phyloP scores from a whole-genome alignment of 2,329 filamentous ascomycete species.

The Colletotrichum incanum region DNA sequence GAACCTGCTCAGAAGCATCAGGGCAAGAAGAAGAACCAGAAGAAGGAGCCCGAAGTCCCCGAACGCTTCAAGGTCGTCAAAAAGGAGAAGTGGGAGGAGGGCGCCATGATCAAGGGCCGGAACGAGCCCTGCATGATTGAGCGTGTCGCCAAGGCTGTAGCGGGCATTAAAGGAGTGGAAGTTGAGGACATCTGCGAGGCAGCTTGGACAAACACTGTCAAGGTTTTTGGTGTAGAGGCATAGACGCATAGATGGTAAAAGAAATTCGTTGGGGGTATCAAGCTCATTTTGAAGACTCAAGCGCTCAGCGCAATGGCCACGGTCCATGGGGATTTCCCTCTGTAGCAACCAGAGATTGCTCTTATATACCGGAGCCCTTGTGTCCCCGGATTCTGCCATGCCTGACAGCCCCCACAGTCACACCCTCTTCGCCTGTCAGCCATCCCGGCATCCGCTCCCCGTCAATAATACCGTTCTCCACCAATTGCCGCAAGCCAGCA shows the following conservation, averaged over 20 bases:
- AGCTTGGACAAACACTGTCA: conserved; percentile 85
- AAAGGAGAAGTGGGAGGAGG: conserved; percentile 94
- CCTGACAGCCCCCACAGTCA: conserved; percentile 80
- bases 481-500: conserved; percentile 82
- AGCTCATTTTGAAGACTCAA: conserved; percentile 12
- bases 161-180: conserved; percentile 84
- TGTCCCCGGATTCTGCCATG: conserved; percentile 75
- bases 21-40: conserved; percentile 65
- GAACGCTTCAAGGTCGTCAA: conserved; percentile 87
- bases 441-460: conserved; percentile 87
- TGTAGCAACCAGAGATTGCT: not conserved
- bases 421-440: conserved; percentile 90
- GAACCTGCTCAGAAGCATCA: conserved; percentile 48
- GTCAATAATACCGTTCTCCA: conserved; percentile 83
- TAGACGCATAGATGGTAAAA: conserved; percentile 46
- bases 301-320: not conserved
- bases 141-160: conserved; percentile 90
- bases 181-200: conserved; percentile 90
- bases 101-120: conserved; percentile 91
- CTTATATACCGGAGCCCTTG: conserved; percentile 69
- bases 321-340: not conserved
- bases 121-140: conserved; percentile 94
- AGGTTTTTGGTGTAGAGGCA: conserved; percentile 82
- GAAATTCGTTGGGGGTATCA: conserved; percentile 32
- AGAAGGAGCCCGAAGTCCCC: conserved; percentile 77